Evolutionary conservation across 345 rosid species (phyloP).

Genomic region (Dimocarpus longan): DNA sequence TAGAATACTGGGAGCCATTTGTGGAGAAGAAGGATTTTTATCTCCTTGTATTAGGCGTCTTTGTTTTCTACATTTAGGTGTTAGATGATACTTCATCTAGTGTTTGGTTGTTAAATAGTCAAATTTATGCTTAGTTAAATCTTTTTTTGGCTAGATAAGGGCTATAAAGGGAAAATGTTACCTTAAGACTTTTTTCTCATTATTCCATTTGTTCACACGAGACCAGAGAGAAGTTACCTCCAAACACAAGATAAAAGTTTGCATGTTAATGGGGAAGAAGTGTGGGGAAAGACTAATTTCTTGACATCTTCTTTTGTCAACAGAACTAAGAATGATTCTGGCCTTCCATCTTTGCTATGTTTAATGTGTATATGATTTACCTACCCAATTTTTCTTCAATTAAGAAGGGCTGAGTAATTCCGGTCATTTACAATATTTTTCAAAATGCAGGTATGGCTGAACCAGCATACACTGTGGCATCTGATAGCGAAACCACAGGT

Average conservation of each 20-base stretch:
- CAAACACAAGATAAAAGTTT: background rate
- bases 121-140: background rate
- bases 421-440: constrained; percentile 13
- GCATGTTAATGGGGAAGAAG: background rate
- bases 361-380: no score
- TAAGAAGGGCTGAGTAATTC: background rate
- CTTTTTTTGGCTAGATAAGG: background rate
- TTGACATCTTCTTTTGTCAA: background rate
- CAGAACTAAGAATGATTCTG: background rate
- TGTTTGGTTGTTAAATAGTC: background rate
- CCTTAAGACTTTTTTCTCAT: background rate
- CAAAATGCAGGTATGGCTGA: constrained; percentile 69
- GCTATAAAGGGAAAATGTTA: background rate
- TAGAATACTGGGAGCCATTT: background rate
- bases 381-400: background rate
- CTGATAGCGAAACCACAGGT: constrained; percentile 77
- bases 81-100: background rate
- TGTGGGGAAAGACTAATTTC: background rate
- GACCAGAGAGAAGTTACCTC: background rate
- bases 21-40: background rate
- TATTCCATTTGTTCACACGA: background rate
- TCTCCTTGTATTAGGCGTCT: background rate
- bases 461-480: constrained; percentile 75
- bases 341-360: background rate
- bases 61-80: background rate